These are phyloP conservation scores for Pittosporum tobira DNA, from an alignment of 129 eudicot species.

Conservation along the genomic window DNA sequence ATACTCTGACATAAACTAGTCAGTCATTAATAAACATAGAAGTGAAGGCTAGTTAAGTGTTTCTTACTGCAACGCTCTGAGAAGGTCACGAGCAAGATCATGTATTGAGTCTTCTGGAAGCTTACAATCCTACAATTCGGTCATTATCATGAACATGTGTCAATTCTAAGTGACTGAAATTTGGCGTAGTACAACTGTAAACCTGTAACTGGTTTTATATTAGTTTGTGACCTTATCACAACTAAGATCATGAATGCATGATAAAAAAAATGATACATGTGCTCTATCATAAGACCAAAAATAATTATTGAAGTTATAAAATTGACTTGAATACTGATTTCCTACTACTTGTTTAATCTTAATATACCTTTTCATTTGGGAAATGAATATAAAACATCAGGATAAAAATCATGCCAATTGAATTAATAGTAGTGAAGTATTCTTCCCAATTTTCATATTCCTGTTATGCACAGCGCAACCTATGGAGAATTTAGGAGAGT, in stretches of 20 bases:
- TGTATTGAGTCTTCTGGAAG: slow-evolving; percentile 96
- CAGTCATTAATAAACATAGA: neutral
- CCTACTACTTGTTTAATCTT: neutral
- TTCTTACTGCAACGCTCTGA: slow-evolving; percentile 78
- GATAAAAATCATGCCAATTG: too few relatives aligned
- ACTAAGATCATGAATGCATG: neutral
- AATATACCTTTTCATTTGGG: neutral
- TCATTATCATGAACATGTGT: slow-evolving; percentile 5
- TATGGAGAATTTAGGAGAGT: neutral
- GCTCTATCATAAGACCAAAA: neutral
- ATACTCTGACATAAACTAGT: neutral
- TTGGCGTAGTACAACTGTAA: neutral
- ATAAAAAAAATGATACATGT: neutral
- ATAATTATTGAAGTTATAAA: neutral
- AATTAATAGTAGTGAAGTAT: too few relatives aligned
- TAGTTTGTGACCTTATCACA: neutral
- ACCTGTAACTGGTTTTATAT: neutral
- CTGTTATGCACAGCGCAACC: neutral
- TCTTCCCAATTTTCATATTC: too few relatives aligned
- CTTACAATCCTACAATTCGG: slow-evolving; percentile 57
- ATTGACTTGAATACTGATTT: neutral
- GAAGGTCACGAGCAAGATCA: slow-evolving; percentile 78
- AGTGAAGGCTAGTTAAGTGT: slow-evolving; percentile 15
- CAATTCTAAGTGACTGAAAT: neutral
- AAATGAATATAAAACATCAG: too few relatives aligned